Evolutionary conservation across 208 protist species (phyloP), one percentile per base, ranked within the genome.

Genomic region (Lotmaria passim): DNA sequence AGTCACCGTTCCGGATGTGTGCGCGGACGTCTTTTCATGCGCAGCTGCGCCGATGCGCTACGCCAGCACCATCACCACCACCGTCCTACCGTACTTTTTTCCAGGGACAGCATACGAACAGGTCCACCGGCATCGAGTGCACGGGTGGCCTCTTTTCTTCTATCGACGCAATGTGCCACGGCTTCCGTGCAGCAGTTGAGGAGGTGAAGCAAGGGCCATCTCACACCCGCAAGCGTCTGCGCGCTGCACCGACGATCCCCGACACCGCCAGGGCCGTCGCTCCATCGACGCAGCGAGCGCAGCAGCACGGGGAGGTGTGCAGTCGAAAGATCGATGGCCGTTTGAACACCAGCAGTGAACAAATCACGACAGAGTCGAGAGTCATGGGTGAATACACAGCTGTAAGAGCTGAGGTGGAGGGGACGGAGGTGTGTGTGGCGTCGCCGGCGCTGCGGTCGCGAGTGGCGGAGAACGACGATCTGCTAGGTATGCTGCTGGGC

Each of bases 1-100:
- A 55, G 28, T 82, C 77, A 11, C 77, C 77, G 14, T 82, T 82
- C n/a, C 70, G 77, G 31, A 34, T 67, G 36, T 76, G 72, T 17
- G 59, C 58, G 0, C 21, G 50, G 17, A 51, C 70, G 31, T 24
- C 51, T 2, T 63, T 77, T 28, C 76, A 68, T 28, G 44, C 64
- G 1, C 50, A 55, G 15, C 65, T 78, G 41, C 58, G 34, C 7
- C 43, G 21, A 21, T 41, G n/a, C 7, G 43, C n/a, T 34, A 52
- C 50, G 2, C 51, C 17, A 50, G 46, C 10, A 3, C 10, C 36
- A 12, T 23, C 44, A 47, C n/a, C n/a, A n/a, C n/a, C n/a, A n/a
- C n/a, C n/a, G n/a, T n/a, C n/a, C n/a, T n/a, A n/a, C n/a, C n/a
- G n/a, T n/a, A 33, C 2, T 1, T 31, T 11, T 14, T 21, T 62